Base-by-base conservation (phyloP, 495 filamentous ascomycete species). In the Penicillium pulvis region DNA sequence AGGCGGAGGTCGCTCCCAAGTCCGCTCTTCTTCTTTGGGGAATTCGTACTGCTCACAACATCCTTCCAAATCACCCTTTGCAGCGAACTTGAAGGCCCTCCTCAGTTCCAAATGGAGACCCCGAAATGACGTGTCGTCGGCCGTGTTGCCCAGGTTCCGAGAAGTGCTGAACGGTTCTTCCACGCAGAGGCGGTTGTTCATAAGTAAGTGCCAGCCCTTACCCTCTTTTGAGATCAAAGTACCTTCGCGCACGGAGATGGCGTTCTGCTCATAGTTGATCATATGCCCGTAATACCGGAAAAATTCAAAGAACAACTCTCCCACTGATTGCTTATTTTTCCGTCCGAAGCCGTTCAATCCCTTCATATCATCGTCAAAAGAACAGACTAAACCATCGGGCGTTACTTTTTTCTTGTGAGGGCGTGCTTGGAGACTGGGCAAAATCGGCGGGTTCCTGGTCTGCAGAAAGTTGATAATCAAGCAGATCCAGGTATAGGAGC, bases 401-500 rank as follows among this genome's bases (percentile, higher is more conserved):
- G 80, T 79, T 2, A 81, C 59, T 35, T 75, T 73, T 63, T 85
- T 85, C 63, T 88, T 74, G 60, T 90, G 84, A 7, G 89, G 83
- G 14, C 83, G 81, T 59, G 92, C 86, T 63, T 97, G 95, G 10
- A 98, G 82, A 26, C 90, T 87, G 7, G 94, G 94, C 20, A 98
- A 75, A 44, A 98, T 83, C 0, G 93, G 93, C 44, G 93, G 92
- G 58, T 91, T 81, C 64, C 94, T 85, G 31, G 90, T 89, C 73
- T 98, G 94, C 33, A 98, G 81, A 70, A 98, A 98, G 59, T 92
- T 94, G 64, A 98, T 88, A 61, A 98, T 96, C 84, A 98, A 85
- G 77, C 94, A 98, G 70, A 97, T 97, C 94, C 94, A 98, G n/a
- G 94, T 96, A 67, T 98, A 98, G 10, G 95, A 98, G 71, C 94